Conservation (phyloP, 495 filamentous ascomycete genomes). For the Thozetella sp. region DNA sequence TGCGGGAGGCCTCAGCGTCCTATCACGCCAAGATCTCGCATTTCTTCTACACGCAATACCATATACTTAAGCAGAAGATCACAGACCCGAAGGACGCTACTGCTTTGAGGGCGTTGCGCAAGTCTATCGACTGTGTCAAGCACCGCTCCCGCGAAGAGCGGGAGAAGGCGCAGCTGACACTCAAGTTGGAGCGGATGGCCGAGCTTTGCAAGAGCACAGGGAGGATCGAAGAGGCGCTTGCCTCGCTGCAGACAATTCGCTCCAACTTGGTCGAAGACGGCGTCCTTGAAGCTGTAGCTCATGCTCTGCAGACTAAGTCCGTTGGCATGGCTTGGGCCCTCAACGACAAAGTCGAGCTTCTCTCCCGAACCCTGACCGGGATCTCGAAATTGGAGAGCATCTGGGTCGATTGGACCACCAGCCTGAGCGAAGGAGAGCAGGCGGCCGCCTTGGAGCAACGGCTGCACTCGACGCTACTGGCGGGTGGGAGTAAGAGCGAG, state of each 20-base stretch:
- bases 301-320: constrained; percentile 29
- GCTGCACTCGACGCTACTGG: constrained; percentile 37
- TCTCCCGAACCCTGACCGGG: constrained; percentile 45
- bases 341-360: constrained; percentile 33
- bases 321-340: constrained; percentile 34
- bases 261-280: constrained; percentile 46
- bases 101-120: constrained; percentile 47
- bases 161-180: constrained; percentile 40
- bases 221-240: constrained; percentile 41
- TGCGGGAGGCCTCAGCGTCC: constrained; percentile 27
- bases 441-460: constrained; percentile 52
- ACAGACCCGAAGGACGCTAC: constrained; percentile 36
- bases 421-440: constrained; percentile 41
- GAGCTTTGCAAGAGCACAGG: constrained; percentile 39
- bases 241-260: constrained; percentile 39
- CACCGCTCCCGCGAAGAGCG: constrained; percentile 41
- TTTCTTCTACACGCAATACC: constrained; percentile 69
- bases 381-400: constrained; percentile 47
- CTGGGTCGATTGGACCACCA: constrained; percentile 43
- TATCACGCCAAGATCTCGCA: constrained; percentile 72
- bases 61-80: constrained; percentile 32
- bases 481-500: constrained; percentile 20
- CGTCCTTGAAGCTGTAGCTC: constrained; percentile 37
- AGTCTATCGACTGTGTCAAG: constrained; percentile 51
- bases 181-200: constrained; percentile 52